Conservation (phyloP, 805 yeast genomes). For the Ogataea trehaloabstinens region DNA sequence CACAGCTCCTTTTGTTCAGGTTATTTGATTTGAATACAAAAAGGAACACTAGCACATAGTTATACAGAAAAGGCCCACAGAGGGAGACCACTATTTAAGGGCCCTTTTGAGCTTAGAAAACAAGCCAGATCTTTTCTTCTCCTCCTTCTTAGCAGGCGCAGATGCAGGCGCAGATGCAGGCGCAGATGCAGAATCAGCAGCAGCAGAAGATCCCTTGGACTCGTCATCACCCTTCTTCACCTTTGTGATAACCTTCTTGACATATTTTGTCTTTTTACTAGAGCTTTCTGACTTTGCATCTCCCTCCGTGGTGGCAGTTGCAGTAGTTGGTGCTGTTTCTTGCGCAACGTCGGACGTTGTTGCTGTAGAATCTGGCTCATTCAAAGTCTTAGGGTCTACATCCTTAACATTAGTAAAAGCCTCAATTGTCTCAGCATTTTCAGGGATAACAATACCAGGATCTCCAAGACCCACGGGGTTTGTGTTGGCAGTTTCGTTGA, state of each 20-base stretch:
- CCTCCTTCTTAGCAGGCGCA: constrained; percentile 12
- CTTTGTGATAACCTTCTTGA: constrained; percentile 30
- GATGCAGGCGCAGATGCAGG: constrained; percentile 9
- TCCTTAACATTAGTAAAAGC: constrained; percentile 58
- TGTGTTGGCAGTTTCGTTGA: constrained; percentile 41
- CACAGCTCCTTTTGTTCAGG: too few species aligned
- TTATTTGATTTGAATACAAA: too few species aligned
- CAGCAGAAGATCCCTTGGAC: constrained; percentile 8
- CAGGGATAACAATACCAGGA: constrained; percentile 26
- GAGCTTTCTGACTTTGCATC: constrained; percentile 13
- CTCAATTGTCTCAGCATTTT: constrained; percentile 35
- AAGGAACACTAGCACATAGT: too few species aligned
- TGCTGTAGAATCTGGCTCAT: constrained; percentile 28
- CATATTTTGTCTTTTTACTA: constrained; percentile 27
- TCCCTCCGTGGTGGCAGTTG: constrained; percentile 15
- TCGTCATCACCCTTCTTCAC: constrained; percentile 27
- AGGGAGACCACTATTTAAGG: too few species aligned
- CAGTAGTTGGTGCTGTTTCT: constrained; percentile 10
- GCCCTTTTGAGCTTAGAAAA: constrained; percentile 42
- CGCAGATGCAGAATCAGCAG: constrained; percentile 11
- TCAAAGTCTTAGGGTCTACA: constrained; percentile 56
- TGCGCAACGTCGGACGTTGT: constrained; percentile 2
- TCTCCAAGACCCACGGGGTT: constrained; percentile 9
- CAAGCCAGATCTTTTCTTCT: constrained; percentile 41
- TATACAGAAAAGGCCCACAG: too few species aligned